A percentile compares a stretch with the other conserved stretches of the same genome.
Conservation (phyloP, 768 basidiomycete species). For the Glaciozyma antarctica region DNA sequence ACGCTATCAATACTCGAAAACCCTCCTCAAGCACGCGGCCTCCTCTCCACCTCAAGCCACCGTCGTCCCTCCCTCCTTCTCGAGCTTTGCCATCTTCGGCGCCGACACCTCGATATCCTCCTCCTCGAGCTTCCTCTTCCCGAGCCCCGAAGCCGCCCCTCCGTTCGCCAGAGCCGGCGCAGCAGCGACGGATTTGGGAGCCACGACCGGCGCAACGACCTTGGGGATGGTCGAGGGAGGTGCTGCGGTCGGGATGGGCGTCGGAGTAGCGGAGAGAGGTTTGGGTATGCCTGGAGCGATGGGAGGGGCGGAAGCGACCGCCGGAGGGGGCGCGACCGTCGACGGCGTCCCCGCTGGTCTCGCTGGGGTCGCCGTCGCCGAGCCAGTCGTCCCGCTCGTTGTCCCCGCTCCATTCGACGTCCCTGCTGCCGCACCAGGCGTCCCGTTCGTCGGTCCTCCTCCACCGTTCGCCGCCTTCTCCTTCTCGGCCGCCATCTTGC, state of each 20-base stretch:
- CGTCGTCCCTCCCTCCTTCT: neutral
- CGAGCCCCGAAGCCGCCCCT: no score
- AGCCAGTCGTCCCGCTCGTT: neutral
- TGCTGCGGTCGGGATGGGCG: no score
- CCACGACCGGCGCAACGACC: no score
- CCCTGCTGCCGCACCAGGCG: neutral
- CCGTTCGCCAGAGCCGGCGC: neutral
- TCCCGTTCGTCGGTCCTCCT: neutral
- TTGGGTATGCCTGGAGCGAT: neutral
- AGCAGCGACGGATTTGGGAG: neutral
- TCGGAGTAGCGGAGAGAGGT: no score
- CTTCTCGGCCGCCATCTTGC: slow-evolving; percentile 36
- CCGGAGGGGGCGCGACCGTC: no score
- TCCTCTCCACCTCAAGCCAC: neutral
- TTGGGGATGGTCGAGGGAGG: no score
- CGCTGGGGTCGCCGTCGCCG: neutral
- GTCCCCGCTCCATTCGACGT: neutral
- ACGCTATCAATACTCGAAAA: neutral
- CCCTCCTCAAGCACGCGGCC: neutral
- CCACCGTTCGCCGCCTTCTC: slow-evolving; percentile 13
- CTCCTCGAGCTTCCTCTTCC: slow-evolving; percentile 1
- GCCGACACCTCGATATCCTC: neutral
- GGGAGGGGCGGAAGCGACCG: neutral
- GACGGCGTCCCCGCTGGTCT: neutral
- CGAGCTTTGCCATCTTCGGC: neutral